Evolutionary conservation across 1,284 basidiomycete genomes (phyloP).

Genomic region (Neonothopanus nambi): DNA sequence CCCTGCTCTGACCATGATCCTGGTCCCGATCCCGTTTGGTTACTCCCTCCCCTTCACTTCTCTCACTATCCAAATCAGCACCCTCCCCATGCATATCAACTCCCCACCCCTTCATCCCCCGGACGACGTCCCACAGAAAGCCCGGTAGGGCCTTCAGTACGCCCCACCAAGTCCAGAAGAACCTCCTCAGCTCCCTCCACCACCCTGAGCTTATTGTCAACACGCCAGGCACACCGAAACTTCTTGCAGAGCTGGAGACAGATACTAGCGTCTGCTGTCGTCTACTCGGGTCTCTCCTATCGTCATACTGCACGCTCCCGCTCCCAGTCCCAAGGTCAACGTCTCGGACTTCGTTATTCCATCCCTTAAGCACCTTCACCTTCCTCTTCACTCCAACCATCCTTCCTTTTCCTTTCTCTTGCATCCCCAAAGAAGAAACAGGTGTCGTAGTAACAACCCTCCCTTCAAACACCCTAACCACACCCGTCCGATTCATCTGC

Average conservation of each 20-base stretch:
- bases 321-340: conserved; percentile 33
- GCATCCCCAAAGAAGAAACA: neutral
- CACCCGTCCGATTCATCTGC: conserved; percentile 8
- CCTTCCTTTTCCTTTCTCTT: conserved; percentile 15
- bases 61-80: neutral
- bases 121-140: conserved; percentile 10
- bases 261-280: conserved; percentile 26
- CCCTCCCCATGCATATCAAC: neutral
- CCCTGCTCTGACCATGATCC: conserved; percentile 18
- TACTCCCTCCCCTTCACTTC: neutral
- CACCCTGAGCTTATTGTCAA: conserved; percentile 46
- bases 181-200: conserved; percentile 47
- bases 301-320: neutral
- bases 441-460: neutral
- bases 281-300: conserved; percentile 33
- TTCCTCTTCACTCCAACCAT: conserved; percentile 11
- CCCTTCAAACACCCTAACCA: conserved; percentile 18
- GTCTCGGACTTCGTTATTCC: conserved; percentile 49
- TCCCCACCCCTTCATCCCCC: conserved; percentile 17
- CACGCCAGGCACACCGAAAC: conserved; percentile 32
- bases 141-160: conserved; percentile 19
- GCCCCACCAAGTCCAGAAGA: conserved; percentile 37
- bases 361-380: conserved; percentile 31
- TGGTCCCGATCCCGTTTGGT: neutral
- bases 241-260: neutral